phyloP scores from a whole-genome alignment of 2,329 filamentous ascomycete species.

The Bipolaris cookei region DNA sequence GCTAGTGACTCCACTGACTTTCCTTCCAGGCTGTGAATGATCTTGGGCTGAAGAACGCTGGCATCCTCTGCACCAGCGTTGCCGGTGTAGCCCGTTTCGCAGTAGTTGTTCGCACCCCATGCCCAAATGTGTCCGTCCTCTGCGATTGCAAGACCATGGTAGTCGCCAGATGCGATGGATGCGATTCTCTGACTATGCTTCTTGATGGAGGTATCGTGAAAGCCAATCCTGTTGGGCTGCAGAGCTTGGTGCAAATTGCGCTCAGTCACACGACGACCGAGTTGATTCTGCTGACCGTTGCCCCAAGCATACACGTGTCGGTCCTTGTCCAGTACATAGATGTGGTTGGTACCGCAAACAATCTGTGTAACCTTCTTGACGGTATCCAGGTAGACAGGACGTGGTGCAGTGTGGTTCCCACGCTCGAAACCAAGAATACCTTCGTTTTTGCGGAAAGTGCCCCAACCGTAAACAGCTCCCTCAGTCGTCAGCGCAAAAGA shows the following conservation, averaged over 20 bases:
- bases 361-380: constrained; percentile 71
- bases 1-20: constrained; percentile 71
- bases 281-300: constrained; percentile 72
- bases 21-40: constrained; percentile 68
- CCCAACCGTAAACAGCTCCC: constrained; percentile 82
- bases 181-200: constrained; percentile 60
- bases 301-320: constrained; percentile 75
- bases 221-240: constrained; percentile 63
- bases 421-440: constrained; percentile 70
- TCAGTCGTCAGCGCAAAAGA: constrained; percentile 78
- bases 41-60: constrained; percentile 69
- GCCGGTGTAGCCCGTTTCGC: constrained; percentile 73
- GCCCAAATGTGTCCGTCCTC: constrained; percentile 73
- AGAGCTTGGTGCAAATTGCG: constrained; percentile 62
- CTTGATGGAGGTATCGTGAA: constrained; percentile 51
- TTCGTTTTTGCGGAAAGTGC: constrained; percentile 76
- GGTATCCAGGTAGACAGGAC: constrained; percentile 63
- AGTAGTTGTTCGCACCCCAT: constrained; percentile 89
- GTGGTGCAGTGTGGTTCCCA: constrained; percentile 45
- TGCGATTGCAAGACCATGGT: constrained; percentile 80
- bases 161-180: constrained; percentile 72
- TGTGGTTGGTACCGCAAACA: constrained; percentile 72
- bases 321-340: constrained; percentile 70
- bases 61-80: constrained; percentile 71
- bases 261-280: constrained; percentile 69